Evolutionary conservation across 352 stramenopile genomes (phyloP).

Genomic region (Pythium apleroticum): DNA sequence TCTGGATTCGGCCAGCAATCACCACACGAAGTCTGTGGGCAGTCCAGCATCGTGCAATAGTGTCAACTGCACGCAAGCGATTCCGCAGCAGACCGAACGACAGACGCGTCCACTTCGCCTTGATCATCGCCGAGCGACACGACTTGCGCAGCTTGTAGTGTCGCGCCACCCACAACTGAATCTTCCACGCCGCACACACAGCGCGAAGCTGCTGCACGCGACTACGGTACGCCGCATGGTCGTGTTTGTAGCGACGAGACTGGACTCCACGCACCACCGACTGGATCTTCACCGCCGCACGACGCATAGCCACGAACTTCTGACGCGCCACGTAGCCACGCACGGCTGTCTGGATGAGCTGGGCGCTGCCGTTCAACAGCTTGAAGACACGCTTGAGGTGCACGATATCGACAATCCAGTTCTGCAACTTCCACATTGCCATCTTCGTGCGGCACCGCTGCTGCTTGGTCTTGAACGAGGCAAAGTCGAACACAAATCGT

Average conservation of each 20-base stretch:
- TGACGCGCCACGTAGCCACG: conserved; percentile 4
- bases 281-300: conserved; percentile 11
- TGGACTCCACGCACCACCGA: conserved; percentile 15
- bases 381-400: not conserved
- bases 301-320: conserved; percentile 8
- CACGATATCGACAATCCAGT: conserved; percentile 10
- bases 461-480: conserved; percentile 24
- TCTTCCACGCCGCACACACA: conserved; percentile 21
- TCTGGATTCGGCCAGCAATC: not conserved
- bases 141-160: conserved; percentile 5
- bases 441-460: conserved; percentile 17
- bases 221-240: conserved; percentile 10
- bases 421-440: conserved; percentile 22
- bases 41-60: conserved; percentile 11
- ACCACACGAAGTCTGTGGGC: conserved; percentile 4
- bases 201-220: not conserved
- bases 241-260: conserved; percentile 8
- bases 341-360: conserved; percentile 10
- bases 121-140: conserved; percentile 13
- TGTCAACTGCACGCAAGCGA: conserved; percentile 10
- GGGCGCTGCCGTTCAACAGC: conserved; percentile 1
- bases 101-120: conserved; percentile 14
- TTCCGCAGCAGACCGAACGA: conserved; percentile 7
- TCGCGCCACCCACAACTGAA: conserved; percentile 17
- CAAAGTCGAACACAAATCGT: conserved; percentile 43